Percentiles rank a stretch among this genome's conserved stretches.
Conservation (phyloP, 371 early-diverging fungal species). For the Rhizopus delemar region DNA sequence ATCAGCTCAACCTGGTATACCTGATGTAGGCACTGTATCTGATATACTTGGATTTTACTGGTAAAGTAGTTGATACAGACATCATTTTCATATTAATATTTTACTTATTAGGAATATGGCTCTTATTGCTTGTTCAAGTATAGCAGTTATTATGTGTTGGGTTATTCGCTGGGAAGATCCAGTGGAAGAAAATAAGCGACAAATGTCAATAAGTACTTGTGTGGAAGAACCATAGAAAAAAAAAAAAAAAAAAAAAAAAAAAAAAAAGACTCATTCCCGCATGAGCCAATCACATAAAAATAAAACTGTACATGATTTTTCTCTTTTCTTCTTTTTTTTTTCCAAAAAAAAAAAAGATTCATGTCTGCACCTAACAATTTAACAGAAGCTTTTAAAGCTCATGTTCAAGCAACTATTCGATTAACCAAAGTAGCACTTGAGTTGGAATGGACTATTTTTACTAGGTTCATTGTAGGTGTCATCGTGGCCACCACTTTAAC, state of each 20-base stretch:
- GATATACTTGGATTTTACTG: constrained; percentile 46
- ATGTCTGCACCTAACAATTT: constrained; percentile 17
- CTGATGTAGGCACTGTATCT: constrained; percentile 40
- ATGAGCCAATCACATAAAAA: neutral
- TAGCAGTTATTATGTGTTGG: constrained; percentile 37
- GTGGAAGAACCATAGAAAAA: neutral
- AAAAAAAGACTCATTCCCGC: neutral
- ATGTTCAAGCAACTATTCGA: constrained; percentile 36
- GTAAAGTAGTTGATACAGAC: constrained; percentile 13
- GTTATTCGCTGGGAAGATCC: constrained; percentile 29
- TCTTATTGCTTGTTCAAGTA: constrained; percentile 35
- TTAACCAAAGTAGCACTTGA: constrained; percentile 40
- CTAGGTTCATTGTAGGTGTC: constrained; percentile 45
- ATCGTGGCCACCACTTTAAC: constrained; percentile 35
- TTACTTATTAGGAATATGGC: constrained; percentile 36
- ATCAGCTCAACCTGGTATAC: constrained; percentile 45
- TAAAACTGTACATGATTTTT: neutral
- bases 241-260: neutral
- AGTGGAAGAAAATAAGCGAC: constrained; percentile 3
- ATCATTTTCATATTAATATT: no score
- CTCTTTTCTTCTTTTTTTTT: constrained; percentile 6
- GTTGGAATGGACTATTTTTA: constrained; percentile 54
- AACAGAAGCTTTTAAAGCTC: constrained; percentile 38
- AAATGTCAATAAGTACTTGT: constrained; percentile 6
- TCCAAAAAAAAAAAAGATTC: neutral